Percentiles rank a stretch among this genome's conserved stretches.
Conservation (phyloP, 805 yeast species). For the Hanseniaspora singularis region DNA sequence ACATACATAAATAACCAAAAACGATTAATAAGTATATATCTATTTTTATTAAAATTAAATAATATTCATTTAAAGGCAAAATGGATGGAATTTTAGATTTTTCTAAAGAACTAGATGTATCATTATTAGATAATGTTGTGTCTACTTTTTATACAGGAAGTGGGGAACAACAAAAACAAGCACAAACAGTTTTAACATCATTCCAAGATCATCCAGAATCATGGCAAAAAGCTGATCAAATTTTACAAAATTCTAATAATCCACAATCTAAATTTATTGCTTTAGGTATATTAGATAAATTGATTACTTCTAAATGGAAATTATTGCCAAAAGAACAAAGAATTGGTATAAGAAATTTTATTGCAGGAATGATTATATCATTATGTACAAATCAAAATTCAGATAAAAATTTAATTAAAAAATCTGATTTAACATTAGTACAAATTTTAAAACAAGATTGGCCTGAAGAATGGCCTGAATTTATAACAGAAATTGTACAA, state of each 20-base stretch:
- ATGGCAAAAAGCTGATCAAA: constrained; percentile 88
- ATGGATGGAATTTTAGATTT: constrained; percentile 90
- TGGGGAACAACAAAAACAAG: constrained; percentile 53
- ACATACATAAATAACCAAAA: no score
- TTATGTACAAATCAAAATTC: constrained; percentile 58
- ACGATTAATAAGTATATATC: no score
- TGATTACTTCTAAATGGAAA: constrained; percentile 90
- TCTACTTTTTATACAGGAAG: constrained; percentile 71
- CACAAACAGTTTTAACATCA: constrained; percentile 58
- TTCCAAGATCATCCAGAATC: constrained; percentile 92
- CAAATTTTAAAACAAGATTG: constrained; percentile 94
- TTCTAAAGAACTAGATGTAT: constrained; percentile 68
- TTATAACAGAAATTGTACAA: constrained; percentile 81
- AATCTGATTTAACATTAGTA: constrained; percentile 86
- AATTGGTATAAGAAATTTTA: constrained; percentile 82
- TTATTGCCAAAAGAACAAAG: constrained; percentile 79
- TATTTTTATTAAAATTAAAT: neutral
- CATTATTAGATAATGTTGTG: constrained; percentile 69
- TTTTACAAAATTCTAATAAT: constrained; percentile 62
- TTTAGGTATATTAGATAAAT: constrained; percentile 72
- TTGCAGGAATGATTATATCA: constrained; percentile 84
- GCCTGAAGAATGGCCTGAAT: constrained; percentile 98
- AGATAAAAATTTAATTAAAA: constrained; percentile 76
- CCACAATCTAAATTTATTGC: constrained; percentile 90
- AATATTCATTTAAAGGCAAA: neutral